Evolutionary conservation across 176 grass and related monocot genomes (phyloP), one percentile per base, ranked within the genome.

Genomic region (Bolboschoenus planiculmis): DNA sequence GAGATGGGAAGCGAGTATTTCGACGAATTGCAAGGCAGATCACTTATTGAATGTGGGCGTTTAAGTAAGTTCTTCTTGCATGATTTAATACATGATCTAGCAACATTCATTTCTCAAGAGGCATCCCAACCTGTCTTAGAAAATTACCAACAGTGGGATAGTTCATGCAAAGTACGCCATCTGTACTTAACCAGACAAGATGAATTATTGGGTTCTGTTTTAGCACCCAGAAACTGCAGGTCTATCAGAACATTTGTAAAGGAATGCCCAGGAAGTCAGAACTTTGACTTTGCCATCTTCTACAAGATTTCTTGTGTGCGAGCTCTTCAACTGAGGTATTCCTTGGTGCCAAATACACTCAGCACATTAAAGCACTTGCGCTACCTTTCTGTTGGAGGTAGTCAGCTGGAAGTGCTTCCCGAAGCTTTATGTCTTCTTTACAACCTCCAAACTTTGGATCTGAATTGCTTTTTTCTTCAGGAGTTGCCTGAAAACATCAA

Each of bases 371-470:
- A 57, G 50, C 78, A 80, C 56, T 59, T 80, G 18, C 50, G 78
- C 54, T 80, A 80, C 50, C 78, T 80, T 21, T 37, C 48, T 23
- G 29, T 80, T 21, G 15, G 0, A 8, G 0, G 14, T 30, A 18
- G 3, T 18, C 0, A 9, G 2, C 3, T 53, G 0, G 8, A 8
- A 78, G 14, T 0, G 2, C 42, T 80, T 30, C 77, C 77, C 26
- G 50, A 56, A 80, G 10, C 77, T n/a, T 35, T 80, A 56, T 80
- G 77, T 56, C 43, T 33, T 79, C 77, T 79, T 34, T 79, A 56
- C 47, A 79, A 79, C 77, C 77, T 79, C 18, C 33, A 80, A 59
- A 80, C 7, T 11, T 59, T 24, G 16, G 53, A 80, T 20, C 34
- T 59, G 13, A 29, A 40, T 51, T 15, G 48, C 46, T 54, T 27